Conservation (phyloP, 2,329 filamentous ascomycete species). For the Alternaria consortialis region DNA sequence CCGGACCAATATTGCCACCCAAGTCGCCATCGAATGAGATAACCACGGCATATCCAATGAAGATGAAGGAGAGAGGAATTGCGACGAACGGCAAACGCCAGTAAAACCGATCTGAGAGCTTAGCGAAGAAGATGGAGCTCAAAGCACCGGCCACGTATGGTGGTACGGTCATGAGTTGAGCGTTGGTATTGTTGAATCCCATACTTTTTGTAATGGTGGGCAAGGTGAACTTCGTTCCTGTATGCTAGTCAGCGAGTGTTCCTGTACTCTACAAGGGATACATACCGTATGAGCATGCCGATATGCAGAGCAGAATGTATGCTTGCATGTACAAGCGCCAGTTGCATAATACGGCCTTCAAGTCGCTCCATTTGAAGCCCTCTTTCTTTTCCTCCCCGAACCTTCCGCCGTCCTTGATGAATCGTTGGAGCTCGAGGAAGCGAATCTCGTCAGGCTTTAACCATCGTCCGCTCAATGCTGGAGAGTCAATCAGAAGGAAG, state of each 20-base stretch:
- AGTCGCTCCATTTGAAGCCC: constrained; percentile 32
- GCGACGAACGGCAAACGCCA: constrained; percentile 33
- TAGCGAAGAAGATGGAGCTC: constrained; percentile 33
- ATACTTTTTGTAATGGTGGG: constrained; percentile 40
- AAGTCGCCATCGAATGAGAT: constrained; percentile 54
- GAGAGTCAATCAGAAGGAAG: constrained; percentile 40
- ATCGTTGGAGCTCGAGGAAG: constrained; percentile 31
- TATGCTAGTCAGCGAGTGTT: not conserved
- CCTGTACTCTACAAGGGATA: not conserved
- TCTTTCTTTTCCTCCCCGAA: constrained; percentile 28
- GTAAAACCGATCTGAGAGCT: constrained; percentile 36
- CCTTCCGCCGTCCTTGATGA: constrained; percentile 35
- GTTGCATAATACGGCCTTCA: constrained; percentile 37
- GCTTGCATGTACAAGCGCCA: constrained; percentile 45
- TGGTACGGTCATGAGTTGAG: constrained; percentile 42
- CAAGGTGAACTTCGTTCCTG: constrained; percentile 17
- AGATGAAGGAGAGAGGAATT: constrained; percentile 46
- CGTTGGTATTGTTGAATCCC: constrained; percentile 42
- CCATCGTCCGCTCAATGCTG: constrained; percentile 28
- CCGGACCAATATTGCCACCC: constrained; percentile 52
- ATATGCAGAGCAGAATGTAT: constrained; percentile 36
- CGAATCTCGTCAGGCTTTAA: constrained; percentile 36
- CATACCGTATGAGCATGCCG: constrained; percentile 40
- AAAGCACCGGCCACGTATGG: constrained; percentile 39
- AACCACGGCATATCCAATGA: constrained; percentile 41